Percentiles rank a stretch among this genome's conserved stretches.
Evolutionary conservation across 768 basidiomycete genomes (phyloP).

Genomic region (Tulasnella sp.): DNA sequence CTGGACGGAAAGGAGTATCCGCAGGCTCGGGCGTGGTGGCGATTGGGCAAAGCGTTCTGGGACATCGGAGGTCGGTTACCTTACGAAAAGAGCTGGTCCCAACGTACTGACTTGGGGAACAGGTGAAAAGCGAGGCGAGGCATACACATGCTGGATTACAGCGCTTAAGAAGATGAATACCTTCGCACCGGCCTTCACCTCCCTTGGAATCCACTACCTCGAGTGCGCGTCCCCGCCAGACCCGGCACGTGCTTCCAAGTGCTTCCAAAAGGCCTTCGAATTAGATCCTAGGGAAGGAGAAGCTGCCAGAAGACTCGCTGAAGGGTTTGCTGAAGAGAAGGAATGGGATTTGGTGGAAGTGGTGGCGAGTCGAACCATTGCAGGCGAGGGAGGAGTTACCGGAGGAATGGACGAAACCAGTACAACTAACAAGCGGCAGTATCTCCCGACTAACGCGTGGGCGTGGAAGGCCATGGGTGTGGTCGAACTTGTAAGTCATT

Average conservation of each 20-base stretch:
- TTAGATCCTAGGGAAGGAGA: constrained; percentile 82
- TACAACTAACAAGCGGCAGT: constrained; percentile 34
- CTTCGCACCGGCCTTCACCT: constrained; percentile 89
- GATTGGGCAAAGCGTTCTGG: constrained; percentile 73
- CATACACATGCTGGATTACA: constrained; percentile 70
- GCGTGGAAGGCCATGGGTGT: constrained; percentile 96
- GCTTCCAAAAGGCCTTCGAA: constrained; percentile 97
- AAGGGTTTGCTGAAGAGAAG: constrained; percentile 82
- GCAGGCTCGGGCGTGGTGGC: constrained; percentile 74
- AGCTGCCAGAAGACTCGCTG: constrained; percentile 75
- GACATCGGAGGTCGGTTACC: constrained; percentile 51
- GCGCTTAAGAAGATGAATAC: constrained; percentile 65
- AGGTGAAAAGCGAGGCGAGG: constrained; percentile 51
- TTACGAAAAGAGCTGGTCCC: constrained; percentile 8
- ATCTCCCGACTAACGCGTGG: constrained; percentile 80
- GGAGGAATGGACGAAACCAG: constrained; percentile 23
- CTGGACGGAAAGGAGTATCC: constrained; percentile 47
- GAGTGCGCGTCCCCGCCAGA: constrained; percentile 66
- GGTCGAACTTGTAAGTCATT: constrained; percentile 68
- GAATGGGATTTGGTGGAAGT: constrained; percentile 97
- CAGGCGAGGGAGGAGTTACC: constrained; percentile 75
- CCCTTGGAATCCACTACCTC: constrained; percentile 82
- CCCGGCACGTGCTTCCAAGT: constrained; percentile 78
- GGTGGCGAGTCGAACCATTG: constrained; percentile 85
- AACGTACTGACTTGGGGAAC: background rate